Base-by-base conservation (phyloP, 176 grass and related monocot species). In the Avena insularis region DNA sequence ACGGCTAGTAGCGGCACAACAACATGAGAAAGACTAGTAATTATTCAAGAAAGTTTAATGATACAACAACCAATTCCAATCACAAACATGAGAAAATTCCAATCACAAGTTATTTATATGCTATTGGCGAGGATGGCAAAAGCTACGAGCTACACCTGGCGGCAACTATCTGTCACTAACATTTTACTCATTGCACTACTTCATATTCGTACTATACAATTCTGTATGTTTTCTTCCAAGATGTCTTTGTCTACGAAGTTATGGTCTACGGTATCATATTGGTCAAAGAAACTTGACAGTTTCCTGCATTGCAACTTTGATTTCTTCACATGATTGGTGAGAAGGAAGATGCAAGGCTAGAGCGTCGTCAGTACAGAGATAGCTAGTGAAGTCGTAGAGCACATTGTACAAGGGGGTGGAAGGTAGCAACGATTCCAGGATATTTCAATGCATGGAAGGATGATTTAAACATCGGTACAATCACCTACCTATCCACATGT, bases 261-360 rank as follows among this genome's bases (percentile, higher is more conserved):
- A 81, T 81, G 12, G 49, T 21, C 36, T 51, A 19, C 67, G 48
- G 48, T 76, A 36, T 8, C 11, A 29, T 71, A 7, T 60, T 60
- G 23, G n/a, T 80, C 21, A 21, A 48, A 47, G 43, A 48, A 84
- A 61, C 76, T 20, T 92, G 55, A 86, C 43, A 4, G 9, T 89
- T 77, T 80, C 50, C 43, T 87, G 83, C 38, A 54, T 77, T 90
- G 85, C 90, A 96, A 92, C 77, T 96, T 99, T 90, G 94, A 94
- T 91, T 99, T 99, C 89, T 99, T 99, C 75, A 90, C 77, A 67
- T 92, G 97, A 85, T 90, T 99, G 78, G 94, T 96, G 71, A 90
- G 92, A 83, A 96, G 90, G 79, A 99, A 94, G 76, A 89, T 99
- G 57, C 56, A 84, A 51, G 71, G 72, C 79, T 81, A 92, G 75